Conservation (phyloP, 2,329 filamentous ascomycete genomes). For the Phialemoniopsis sp. region DNA sequence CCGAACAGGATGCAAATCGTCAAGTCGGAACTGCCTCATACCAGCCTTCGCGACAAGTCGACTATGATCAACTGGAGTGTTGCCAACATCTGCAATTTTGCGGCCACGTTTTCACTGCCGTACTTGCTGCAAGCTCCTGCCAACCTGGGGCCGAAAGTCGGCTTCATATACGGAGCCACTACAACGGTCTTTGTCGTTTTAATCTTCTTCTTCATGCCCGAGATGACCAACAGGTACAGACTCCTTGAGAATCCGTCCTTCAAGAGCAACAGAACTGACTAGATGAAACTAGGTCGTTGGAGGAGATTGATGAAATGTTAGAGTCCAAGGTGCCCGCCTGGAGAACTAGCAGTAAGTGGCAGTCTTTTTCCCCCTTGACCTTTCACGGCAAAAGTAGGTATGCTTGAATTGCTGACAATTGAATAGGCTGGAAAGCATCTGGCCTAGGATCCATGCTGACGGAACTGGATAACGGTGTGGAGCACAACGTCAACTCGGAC, state of each 20-base stretch:
- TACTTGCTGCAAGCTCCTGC: constrained; percentile 8
- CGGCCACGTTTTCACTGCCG: constrained; percentile 7
- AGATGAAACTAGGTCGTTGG: too few relatives aligned
- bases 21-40: constrained; percentile 6
- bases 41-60: constrained; percentile 8
- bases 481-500: too few relatives aligned
- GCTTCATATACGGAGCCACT: constrained; percentile 6
- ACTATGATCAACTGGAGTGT: constrained; percentile 3
- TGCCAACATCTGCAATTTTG: constrained; percentile 6
- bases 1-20: constrained; percentile 7
- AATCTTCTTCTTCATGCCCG: constrained; percentile 18
- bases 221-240: constrained; percentile 35
- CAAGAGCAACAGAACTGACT: too few relatives aligned
- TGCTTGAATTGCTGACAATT: too few relatives aligned
- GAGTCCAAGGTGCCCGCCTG: constrained; percentile 22
- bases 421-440: too few relatives aligned
- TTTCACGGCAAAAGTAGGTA: too few relatives aligned
- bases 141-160: constrained; percentile 9
- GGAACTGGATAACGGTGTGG: too few relatives aligned
- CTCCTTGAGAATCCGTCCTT: constrained; percentile 23
- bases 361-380: too few relatives aligned
- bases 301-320: constrained; percentile 36
- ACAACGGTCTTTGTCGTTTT: constrained; percentile 6
- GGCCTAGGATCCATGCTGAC: too few relatives aligned
- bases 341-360: neutral